Evolutionary conservation across 768 basidiomycete genomes (phyloP).

Genomic region (Amanita molliuscula): DNA sequence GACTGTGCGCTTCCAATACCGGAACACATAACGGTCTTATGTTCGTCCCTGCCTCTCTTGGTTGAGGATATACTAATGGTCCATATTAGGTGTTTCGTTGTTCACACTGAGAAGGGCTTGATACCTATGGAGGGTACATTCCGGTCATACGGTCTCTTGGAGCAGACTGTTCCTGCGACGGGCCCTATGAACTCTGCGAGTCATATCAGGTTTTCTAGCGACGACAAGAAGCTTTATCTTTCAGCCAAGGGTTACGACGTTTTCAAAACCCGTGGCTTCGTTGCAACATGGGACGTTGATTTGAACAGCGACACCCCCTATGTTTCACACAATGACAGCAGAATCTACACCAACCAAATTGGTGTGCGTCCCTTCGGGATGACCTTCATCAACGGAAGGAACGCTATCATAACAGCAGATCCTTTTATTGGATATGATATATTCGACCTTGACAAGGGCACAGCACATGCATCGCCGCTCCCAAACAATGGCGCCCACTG

Average conservation of each 20-base stretch:
- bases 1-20: conserved; percentile 32
- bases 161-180: conserved; percentile 40
- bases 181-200: conserved; percentile 35
- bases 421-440: conserved; percentile 29
- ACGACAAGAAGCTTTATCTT: conserved; percentile 31
- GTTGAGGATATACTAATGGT: background rate
- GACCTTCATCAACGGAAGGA: conserved; percentile 28
- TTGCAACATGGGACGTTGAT: conserved; percentile 39
- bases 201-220: conserved; percentile 37
- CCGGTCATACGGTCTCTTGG: conserved; percentile 28
- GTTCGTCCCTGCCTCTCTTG: conserved; percentile 11
- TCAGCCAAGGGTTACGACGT: conserved; percentile 32
- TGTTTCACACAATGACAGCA: conserved; percentile 30
- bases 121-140: conserved; percentile 27
- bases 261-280: conserved; percentile 36
- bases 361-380: conserved; percentile 42
- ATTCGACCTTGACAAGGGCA: conserved; percentile 13
- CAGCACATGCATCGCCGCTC: conserved; percentile 17
- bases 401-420: conserved; percentile 30
- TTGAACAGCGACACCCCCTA: conserved; percentile 27
- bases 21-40: conserved; percentile 33
- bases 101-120: conserved; percentile 31
- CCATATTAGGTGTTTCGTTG: conserved; percentile 29
- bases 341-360: conserved; percentile 24
- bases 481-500: conserved; percentile 30